Evolutionary conservation across 176 grass and related monocot species (phyloP).

Genomic region (Carex pumila): DNA sequence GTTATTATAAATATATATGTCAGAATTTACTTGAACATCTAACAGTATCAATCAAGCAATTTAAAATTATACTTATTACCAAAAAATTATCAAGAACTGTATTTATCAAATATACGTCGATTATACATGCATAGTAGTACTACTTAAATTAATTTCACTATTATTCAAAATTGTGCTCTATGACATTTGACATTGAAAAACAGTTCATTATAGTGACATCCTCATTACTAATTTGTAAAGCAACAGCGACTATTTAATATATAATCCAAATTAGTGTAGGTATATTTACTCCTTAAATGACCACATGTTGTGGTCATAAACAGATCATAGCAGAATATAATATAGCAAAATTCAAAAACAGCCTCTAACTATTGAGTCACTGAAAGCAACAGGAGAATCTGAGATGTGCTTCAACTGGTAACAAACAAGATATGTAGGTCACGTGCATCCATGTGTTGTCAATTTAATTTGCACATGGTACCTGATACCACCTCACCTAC

Average conservation of each 20-base stretch:
- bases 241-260: not conserved
- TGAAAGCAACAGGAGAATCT: not conserved
- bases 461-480: slow-evolving; percentile 9
- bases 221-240: not conserved
- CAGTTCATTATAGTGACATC: not conserved
- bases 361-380: not conserved
- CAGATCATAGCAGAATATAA: not conserved
- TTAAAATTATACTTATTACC: not conserved
- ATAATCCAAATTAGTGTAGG: not conserved
- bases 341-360: not conserved
- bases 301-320: not conserved
- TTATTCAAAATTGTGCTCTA: not conserved
- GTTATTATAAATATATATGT: not conserved
- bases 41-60: not conserved
- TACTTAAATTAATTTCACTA: not conserved
- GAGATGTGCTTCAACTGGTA: not conserved
- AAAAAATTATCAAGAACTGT: not conserved
- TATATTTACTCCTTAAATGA: not conserved
- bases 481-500: not conserved
- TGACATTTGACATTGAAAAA: not conserved
- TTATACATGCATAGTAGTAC: not conserved
- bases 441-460: slow-evolving; percentile 12
- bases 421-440: not conserved
- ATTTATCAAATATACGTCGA: not conserved
- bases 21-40: not conserved